Conservation (phyloP, 768 basidiomycete species). For the Galerina marginata region DNA sequence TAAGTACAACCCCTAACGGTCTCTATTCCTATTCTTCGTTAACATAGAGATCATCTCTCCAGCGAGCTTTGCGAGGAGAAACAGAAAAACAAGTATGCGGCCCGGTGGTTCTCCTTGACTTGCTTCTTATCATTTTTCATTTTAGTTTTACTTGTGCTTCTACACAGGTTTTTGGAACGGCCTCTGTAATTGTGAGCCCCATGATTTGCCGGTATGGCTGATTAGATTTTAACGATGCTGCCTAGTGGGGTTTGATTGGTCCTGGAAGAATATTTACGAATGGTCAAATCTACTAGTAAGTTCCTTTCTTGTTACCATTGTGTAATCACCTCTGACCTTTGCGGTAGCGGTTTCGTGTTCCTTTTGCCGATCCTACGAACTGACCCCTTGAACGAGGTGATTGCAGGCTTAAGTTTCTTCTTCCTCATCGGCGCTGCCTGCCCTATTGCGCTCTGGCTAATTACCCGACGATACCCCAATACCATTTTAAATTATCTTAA, state of each 20-base stretch:
- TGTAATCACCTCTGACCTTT: slow-evolving; percentile 1
- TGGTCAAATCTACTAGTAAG: slow-evolving; percentile 65
- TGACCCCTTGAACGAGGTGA: neutral
- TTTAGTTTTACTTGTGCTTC: slow-evolving; percentile 55
- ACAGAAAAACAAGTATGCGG: slow-evolving; percentile 48
- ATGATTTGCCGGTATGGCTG: neutral
- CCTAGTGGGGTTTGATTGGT: slow-evolving; percentile 70
- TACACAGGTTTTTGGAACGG: slow-evolving; percentile 56
- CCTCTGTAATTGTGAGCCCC: slow-evolving; percentile 61
- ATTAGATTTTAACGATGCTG: slow-evolving; percentile 3
- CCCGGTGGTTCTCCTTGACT: neutral
- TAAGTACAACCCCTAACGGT: slow-evolving; percentile 31
- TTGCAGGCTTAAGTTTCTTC: slow-evolving; percentile 63
- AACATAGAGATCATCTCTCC: neutral
- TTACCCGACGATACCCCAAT: slow-evolving; percentile 68
- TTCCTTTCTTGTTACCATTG: slow-evolving; percentile 5
- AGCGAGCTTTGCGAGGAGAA: slow-evolving; percentile 52
- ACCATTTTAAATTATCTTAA: slow-evolving; percentile 70
- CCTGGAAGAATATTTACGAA: slow-evolving; percentile 61
- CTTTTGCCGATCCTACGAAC: neutral
- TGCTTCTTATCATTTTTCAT: neutral
- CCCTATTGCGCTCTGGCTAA: slow-evolving; percentile 65
- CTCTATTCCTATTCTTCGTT: neutral
- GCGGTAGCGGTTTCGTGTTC: slow-evolving; percentile 27
- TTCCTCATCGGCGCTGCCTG: slow-evolving; percentile 75